phyloP scores from a whole-genome alignment of 2,329 filamentous ascomycete species.

The Pseudocercospora fijiensis region DNA sequence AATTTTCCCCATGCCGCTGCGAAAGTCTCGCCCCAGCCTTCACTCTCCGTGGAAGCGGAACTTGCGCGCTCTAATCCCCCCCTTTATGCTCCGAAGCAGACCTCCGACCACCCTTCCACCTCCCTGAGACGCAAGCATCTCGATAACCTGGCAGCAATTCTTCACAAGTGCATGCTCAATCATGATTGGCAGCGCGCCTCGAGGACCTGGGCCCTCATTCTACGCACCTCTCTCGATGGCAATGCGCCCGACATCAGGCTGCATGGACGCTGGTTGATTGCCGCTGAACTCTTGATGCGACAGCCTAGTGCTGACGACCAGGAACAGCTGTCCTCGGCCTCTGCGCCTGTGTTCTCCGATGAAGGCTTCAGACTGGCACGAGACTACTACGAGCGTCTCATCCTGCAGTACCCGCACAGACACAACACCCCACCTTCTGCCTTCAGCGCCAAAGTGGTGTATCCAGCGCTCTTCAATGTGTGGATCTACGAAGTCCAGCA shows the following conservation, averaged over 20 bases:
- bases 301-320: constrained; percentile 21
- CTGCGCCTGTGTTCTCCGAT: constrained; percentile 22
- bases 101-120: constrained; percentile 21
- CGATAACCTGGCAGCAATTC: constrained; percentile 63
- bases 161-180: constrained; percentile 70
- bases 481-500: constrained; percentile 75
- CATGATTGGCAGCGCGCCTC: constrained; percentile 70
- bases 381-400: constrained; percentile 74
- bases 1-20: constrained; percentile 49
- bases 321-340: not conserved
- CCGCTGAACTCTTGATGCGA: constrained; percentile 78
- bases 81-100: constrained; percentile 37
- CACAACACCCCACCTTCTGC: constrained; percentile 55
- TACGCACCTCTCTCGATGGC: constrained; percentile 61
- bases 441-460: constrained; percentile 72
- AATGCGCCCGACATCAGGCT: constrained; percentile 65
- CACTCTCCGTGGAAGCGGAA: constrained; percentile 40
- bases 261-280: constrained; percentile 75
- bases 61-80: constrained; percentile 45
- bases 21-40: constrained; percentile 20
- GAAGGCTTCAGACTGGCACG: constrained; percentile 58
- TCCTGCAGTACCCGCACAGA: constrained; percentile 73
- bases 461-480: constrained; percentile 74
- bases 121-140: constrained; percentile 58
- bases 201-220: constrained; percentile 71